Evolutionary conservation across 495 filamentous ascomycete species (phyloP), one percentile per base, ranked within the genome.

Genomic region (Penicillium fimorum): DNA sequence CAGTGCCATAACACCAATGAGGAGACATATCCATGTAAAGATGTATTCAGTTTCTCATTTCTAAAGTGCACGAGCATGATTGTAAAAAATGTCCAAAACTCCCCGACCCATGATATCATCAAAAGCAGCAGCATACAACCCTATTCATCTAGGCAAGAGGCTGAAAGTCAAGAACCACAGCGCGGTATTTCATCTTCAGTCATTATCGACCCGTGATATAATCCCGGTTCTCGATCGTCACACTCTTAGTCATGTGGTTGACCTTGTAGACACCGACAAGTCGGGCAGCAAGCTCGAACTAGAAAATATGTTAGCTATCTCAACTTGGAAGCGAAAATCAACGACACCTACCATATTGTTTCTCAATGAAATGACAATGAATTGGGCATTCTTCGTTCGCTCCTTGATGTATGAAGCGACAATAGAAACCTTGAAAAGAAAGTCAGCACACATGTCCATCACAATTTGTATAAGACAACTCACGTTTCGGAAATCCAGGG

Each of bases 371-470:
- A 98, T 98, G 61, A 98, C 94, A 63, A 98, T 94, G 72, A 98
- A 98, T 67, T 98, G 94, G 1, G 94, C 94, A 69, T 98, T 97
- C 82, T 97, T 97, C 50, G 94, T 98, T 46, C 94, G 81, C 74
- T 97, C 93, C 74, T 97, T 97, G 80, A 98, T 98, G 66, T 98
- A 98, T 49, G 89, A 92, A 33, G 94, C 94, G 42, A 98, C 94
- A 69, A 98, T 98, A 2, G 92, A 96, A 30, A 98, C 94, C 91
- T 96, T 55, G n/a, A 37, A 24, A 8, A 41, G 44, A 0, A 25
- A 30, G 43, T 68, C 49, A 65, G 43, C 46, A 37, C 33, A 4
- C 4, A 17, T 22, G 20, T 22, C 12, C 2, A 47, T 42, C 25
- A 22, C 32, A 32, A 38, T 11, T 3, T 24, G 24, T 4, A 54